Percentiles rank a stretch among this genome's conserved stretches.
Conservation (phyloP, 2,329 filamentous ascomycete genomes). For the Clarireedia sp. region DNA sequence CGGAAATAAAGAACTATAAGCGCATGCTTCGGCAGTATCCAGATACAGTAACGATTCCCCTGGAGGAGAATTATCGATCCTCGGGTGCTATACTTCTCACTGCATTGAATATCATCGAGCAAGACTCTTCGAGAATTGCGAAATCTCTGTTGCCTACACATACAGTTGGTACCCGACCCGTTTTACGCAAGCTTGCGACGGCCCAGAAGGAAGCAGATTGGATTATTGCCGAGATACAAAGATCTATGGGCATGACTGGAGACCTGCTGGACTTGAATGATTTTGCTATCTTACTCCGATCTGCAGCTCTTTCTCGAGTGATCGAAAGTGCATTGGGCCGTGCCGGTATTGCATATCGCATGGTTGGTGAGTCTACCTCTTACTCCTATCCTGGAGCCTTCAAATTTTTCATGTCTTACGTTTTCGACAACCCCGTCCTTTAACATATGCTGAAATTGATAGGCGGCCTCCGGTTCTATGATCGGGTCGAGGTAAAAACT, state of each 20-base stretch:
- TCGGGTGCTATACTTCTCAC: constrained; percentile 75
- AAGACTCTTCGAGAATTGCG: constrained; percentile 71
- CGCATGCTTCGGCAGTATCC: constrained; percentile 71
- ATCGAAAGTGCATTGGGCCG: constrained; percentile 77
- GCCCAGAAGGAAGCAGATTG: constrained; percentile 72
- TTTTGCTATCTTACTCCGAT: constrained; percentile 80
- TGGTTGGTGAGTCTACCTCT: constrained; percentile 56
- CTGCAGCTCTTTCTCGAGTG: constrained; percentile 72
- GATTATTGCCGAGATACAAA: constrained; percentile 77
- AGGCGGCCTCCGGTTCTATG: constrained; percentile 80
- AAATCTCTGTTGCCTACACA: constrained; percentile 78
- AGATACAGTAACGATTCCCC: constrained; percentile 69
- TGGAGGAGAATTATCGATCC: constrained; percentile 93
- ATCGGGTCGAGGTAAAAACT: constrained; percentile 80
- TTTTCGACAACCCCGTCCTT: not conserved
- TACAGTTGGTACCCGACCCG: constrained; percentile 68
- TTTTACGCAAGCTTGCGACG: constrained; percentile 66
- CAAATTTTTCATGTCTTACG: not conserved
- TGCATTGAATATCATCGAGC: constrained; percentile 81
- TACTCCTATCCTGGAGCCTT: not conserved
- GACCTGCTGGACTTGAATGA: constrained; percentile 66
- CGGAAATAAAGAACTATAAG: constrained; percentile 81
- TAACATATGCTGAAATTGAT: constrained; percentile 11
- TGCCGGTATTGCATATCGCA: constrained; percentile 76
- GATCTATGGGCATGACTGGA: constrained; percentile 63